phyloP scores from a whole-genome alignment of 192 early-diverging fungal genomes.

The Coemansia biformis region DNA sequence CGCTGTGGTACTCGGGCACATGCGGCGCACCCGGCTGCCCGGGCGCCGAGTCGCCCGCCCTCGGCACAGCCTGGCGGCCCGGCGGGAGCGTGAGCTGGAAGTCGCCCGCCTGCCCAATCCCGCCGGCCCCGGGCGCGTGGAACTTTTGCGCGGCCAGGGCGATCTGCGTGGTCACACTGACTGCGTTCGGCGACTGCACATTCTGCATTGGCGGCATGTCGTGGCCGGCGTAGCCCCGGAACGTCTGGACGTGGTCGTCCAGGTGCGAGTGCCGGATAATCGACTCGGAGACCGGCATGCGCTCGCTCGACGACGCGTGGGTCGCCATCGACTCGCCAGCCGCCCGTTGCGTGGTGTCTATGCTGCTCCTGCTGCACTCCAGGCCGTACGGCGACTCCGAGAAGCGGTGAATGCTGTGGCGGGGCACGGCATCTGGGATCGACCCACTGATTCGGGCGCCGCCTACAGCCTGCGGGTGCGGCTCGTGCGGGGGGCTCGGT shows the following conservation, averaged over 20 bases:
- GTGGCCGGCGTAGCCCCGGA: slow-evolving; percentile 7
- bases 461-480: background rate
- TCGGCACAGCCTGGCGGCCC: background rate
- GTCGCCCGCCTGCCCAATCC: slow-evolving; percentile 1
- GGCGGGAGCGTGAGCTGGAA: slow-evolving; percentile 33
- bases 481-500: slow-evolving; percentile 1
- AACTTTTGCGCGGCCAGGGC: background rate
- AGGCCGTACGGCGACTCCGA: slow-evolving; percentile 27
- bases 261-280: slow-evolving; percentile 38
- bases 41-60: slow-evolving; percentile 1
- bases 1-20: slow-evolving; percentile 13
- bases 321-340: background rate
- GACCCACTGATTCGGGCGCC: slow-evolving; percentile 2
- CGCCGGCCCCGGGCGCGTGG: background rate
- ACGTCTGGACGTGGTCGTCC: slow-evolving; percentile 37
- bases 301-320: background rate
- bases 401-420: slow-evolving; percentile 4
- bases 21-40: slow-evolving; percentile 11
- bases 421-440: slow-evolving; percentile 1
- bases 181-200: background rate
- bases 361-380: slow-evolving; percentile 5
- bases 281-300: slow-evolving; percentile 27
- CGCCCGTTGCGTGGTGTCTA: slow-evolving; percentile 2
- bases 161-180: background rate
- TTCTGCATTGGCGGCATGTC: background rate